These are phyloP conservation scores for Cnidoscolus chayamansa DNA, from an alignment of 441 rosid genomes.

Conservation along the genomic window DNA sequence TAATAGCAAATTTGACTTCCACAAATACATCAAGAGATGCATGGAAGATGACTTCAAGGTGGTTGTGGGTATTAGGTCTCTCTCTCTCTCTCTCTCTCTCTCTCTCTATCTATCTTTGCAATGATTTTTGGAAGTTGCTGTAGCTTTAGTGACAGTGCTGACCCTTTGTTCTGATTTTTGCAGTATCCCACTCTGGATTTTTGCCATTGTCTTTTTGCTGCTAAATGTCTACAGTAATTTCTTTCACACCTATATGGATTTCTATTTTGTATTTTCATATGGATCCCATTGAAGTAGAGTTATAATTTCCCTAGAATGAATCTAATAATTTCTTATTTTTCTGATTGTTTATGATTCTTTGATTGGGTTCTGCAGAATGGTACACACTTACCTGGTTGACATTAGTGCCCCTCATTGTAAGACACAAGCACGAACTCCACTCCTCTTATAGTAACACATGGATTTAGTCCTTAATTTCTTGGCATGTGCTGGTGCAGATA, in stretches of 20 bases:
- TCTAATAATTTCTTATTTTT: too few relatives aligned
- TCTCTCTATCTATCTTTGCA: neutral
- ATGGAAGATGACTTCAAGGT: conserved; percentile 72
- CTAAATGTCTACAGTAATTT: conserved; percentile 46
- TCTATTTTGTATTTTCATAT: too few relatives aligned
- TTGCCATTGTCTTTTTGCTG: conserved; percentile 47
- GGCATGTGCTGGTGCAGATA: conserved; percentile 32
- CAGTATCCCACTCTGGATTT: conserved; percentile 54
- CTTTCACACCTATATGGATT: too few relatives aligned
- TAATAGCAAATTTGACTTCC: conserved; percentile 54
- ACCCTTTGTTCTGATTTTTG: neutral
- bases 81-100: neutral
- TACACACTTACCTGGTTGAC: conserved; percentile 46
- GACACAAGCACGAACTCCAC: neutral
- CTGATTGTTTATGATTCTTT: neutral
- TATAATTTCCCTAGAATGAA: too few relatives aligned
- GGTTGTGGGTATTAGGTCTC: conserved; percentile 60
- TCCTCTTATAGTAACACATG: neutral
- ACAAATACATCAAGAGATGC: conserved; percentile 57
- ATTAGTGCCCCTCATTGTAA: conserved; percentile 41
- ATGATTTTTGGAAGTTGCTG: too few relatives aligned
- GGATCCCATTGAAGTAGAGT: too few relatives aligned
- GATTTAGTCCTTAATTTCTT: neutral
- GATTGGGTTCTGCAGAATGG: conserved; percentile 39
- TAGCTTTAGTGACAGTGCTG: neutral